A percentile compares a stretch with the other conserved stretches of the same genome.
These are phyloP conservation scores for Aspergillus intermedius DNA, from an alignment of 2,329 filamentous ascomycete species.

Conservation along the genomic window DNA sequence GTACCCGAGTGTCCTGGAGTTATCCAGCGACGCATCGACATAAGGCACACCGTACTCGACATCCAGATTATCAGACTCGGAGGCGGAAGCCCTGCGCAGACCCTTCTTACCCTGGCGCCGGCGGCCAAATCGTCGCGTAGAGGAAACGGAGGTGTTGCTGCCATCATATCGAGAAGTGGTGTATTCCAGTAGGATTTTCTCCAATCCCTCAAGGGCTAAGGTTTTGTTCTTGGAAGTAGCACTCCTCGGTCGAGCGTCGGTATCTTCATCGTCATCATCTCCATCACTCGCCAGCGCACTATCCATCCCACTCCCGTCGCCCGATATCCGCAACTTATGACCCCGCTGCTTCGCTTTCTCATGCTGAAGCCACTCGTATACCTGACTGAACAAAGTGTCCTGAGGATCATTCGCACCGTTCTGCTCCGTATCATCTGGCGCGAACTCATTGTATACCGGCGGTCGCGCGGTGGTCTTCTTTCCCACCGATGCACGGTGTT, in stretches of 20 bases:
- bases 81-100: slow-evolving; percentile 51
- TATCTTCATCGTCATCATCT: slow-evolving; percentile 18
- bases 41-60: slow-evolving; percentile 75
- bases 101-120: slow-evolving; percentile 31
- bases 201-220: slow-evolving; percentile 70
- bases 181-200: slow-evolving; percentile 56
- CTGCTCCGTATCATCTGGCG: slow-evolving; percentile 16
- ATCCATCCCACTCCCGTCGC: slow-evolving; percentile 17
- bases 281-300: slow-evolving; percentile 29
- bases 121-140: slow-evolving; percentile 12
- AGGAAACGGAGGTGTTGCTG: slow-evolving; percentile 10
- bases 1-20: slow-evolving; percentile 80
- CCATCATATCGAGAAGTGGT: slow-evolving; percentile 27
- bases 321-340: slow-evolving; percentile 36
- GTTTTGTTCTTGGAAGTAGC: slow-evolving; percentile 59
- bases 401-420: slow-evolving; percentile 28
- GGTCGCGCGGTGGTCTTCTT: slow-evolving; percentile 24
- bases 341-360: slow-evolving; percentile 64
- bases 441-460: slow-evolving; percentile 6
- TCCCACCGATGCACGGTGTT: slow-evolving; percentile 21
- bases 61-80: slow-evolving; percentile 79
- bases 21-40: slow-evolving; percentile 80
- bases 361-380: slow-evolving; percentile 75
- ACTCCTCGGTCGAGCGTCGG: slow-evolving; percentile 6
- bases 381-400: slow-evolving; percentile 57